These are phyloP conservation scores for Hymenoscyphus linearis DNA, from an alignment of 2,329 filamentous ascomycete species.

Conservation along the genomic window DNA sequence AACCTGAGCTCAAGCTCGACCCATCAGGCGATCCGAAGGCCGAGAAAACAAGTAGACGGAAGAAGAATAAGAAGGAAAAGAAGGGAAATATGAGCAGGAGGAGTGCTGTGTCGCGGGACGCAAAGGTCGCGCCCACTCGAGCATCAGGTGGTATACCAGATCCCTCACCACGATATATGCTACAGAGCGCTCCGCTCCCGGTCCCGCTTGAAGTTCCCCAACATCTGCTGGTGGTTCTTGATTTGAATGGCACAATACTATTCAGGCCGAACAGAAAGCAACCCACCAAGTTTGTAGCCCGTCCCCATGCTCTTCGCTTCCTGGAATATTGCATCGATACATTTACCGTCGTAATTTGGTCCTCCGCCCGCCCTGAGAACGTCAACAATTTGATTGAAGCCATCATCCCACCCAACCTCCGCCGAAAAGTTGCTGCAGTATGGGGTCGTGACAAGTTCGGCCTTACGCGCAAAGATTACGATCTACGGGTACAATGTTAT, in stretches of 20 bases:
- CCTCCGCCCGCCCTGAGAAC: slow-evolving; percentile 71
- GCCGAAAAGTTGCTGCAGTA: slow-evolving; percentile 54
- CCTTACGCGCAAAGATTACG: slow-evolving; percentile 60
- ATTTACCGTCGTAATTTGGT: slow-evolving; percentile 86
- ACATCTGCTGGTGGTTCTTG: slow-evolving; percentile 75
- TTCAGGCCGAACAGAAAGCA: slow-evolving; percentile 54
- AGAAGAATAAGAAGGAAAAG: neutral
- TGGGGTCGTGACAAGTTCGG: slow-evolving; percentile 78
- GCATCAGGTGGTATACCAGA: slow-evolving; percentile 44
- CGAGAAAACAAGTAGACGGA: neutral
- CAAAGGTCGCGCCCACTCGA: slow-evolving; percentile 19
- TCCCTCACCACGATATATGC: slow-evolving; percentile 57
- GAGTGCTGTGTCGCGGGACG: neutral
- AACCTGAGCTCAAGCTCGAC: neutral
- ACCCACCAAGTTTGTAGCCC: slow-evolving; percentile 53
- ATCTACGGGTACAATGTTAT: slow-evolving; percentile 74
- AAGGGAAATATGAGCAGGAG: neutral
- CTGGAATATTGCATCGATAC: slow-evolving; percentile 67
- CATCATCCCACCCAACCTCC: slow-evolving; percentile 54
- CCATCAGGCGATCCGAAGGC: neutral
- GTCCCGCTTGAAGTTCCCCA: slow-evolving; percentile 42
- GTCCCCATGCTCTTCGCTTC: slow-evolving; percentile 65
- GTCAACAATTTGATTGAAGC: slow-evolving; percentile 61
- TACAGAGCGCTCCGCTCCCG: slow-evolving; percentile 43
- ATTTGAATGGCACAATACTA: slow-evolving; percentile 89